Evolutionary conservation across 352 stramenopile species (phyloP).

Genomic region (Pythium angustatum): DNA sequence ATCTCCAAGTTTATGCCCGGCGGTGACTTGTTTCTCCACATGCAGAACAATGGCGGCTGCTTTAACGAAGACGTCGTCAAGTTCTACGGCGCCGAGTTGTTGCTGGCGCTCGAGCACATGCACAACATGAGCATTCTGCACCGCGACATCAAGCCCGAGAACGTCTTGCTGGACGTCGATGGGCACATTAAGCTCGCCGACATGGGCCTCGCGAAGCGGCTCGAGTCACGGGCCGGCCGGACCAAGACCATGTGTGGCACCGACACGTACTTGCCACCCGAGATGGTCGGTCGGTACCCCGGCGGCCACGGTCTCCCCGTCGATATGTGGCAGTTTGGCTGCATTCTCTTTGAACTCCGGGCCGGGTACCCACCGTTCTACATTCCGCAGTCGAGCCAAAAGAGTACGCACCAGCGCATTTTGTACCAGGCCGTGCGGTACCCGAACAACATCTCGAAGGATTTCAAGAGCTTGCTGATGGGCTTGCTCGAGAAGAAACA

Average conservation of each 20-base stretch:
- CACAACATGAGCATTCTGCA: slow-evolving; percentile 93
- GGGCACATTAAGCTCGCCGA: slow-evolving; percentile 91
- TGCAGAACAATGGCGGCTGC: slow-evolving; percentile 84
- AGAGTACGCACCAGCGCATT: slow-evolving; percentile 90
- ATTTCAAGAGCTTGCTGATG: slow-evolving; percentile 73
- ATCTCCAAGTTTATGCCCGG: slow-evolving; percentile 98
- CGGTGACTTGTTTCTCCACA: slow-evolving; percentile 93
- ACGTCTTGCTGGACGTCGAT: slow-evolving; percentile 87
- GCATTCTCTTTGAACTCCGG: slow-evolving; percentile 93
- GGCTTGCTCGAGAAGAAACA: slow-evolving; percentile 81
- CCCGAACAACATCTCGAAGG: slow-evolving; percentile 76
- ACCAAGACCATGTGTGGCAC: slow-evolving; percentile 91
- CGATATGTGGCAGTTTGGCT: slow-evolving; percentile 94
- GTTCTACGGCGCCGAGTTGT: slow-evolving; percentile 86
- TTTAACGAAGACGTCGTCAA: slow-evolving; percentile 74
- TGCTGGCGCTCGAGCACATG: slow-evolving; percentile 85
- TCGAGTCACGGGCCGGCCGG: slow-evolving; percentile 67
- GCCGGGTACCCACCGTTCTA: slow-evolving; percentile 93
- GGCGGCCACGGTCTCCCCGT: slow-evolving; percentile 86
- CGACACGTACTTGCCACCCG: slow-evolving; percentile 87
- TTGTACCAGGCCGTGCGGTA: slow-evolving; percentile 86
- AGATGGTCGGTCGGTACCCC: slow-evolving; percentile 83
- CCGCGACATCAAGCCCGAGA: slow-evolving; percentile 93
- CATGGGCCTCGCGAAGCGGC: slow-evolving; percentile 90
- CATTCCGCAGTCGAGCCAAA: slow-evolving; percentile 86